These are phyloP conservation scores for Tetrahymena borealis DNA, from an alignment of 73 alveolate genomes.

Conservation along the genomic window DNA sequence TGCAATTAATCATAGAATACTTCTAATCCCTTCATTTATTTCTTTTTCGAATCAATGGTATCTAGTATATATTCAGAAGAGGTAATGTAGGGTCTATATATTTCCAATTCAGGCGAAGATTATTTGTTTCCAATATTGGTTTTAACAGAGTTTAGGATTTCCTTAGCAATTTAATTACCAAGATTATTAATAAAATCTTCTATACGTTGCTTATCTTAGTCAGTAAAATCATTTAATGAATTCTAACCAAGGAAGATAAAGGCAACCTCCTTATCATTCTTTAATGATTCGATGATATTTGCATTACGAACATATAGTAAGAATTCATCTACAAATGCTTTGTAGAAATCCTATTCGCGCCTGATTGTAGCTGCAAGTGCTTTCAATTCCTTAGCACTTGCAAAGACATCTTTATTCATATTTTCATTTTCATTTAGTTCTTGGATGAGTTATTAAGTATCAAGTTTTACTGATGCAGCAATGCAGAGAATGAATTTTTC, in stretches of 20 bases:
- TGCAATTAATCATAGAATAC: background rate
- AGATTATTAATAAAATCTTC: background rate
- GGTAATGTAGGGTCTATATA: background rate
- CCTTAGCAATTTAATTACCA: background rate
- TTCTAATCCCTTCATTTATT: background rate
- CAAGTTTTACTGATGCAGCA: background rate
- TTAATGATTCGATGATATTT: background rate
- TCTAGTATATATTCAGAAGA: background rate
- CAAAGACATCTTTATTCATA: background rate
- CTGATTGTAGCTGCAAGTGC: background rate
- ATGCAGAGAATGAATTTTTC: background rate
- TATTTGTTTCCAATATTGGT: background rate
- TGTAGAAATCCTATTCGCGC: background rate
- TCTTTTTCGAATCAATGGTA: background rate
- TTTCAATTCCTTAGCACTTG: background rate
- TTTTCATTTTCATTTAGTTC: background rate
- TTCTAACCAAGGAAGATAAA: background rate
- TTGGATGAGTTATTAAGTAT: background rate
- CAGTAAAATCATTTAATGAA: background rate
- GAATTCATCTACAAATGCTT: background rate
- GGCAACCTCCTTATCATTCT: background rate
- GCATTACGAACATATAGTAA: background rate
- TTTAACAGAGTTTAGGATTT: background rate
- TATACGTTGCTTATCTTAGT: background rate
- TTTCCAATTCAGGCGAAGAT: background rate